Percentiles rank a stretch among this genome's conserved stretches.
Evolutionary conservation across 2,329 filamentous ascomycete genomes (phyloP).

Genomic region (Microsporum ferrugineum): DNA sequence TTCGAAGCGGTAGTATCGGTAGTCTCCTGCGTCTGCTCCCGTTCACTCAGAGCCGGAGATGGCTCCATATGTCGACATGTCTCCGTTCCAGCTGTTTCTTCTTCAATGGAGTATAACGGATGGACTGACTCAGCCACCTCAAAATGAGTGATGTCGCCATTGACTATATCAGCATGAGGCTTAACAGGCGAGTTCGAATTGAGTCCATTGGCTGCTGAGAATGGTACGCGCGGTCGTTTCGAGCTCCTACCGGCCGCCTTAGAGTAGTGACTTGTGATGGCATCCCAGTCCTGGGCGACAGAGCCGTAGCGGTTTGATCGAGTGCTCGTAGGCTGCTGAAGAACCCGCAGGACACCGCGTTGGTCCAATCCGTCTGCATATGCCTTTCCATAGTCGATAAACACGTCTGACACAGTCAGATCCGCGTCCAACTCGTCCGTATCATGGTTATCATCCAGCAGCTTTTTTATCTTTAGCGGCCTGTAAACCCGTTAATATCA

Average conservation of each 20-base stretch:
- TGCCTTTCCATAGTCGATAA: constrained; percentile 28
- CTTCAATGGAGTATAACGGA: background rate
- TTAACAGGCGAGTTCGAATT: background rate
- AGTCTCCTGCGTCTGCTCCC: background rate
- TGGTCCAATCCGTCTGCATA: constrained; percentile 27
- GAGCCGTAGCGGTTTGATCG: constrained; percentile 24
- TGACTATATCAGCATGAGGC: background rate
- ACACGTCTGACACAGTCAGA: constrained; percentile 29
- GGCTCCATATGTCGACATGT: background rate
- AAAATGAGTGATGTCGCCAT: background rate
- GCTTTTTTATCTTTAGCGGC: constrained; percentile 27
- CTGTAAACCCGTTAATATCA: constrained; percentile 14
- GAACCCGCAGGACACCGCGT: constrained; percentile 24
- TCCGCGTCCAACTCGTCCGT: constrained; percentile 23
- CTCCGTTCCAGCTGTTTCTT: background rate
- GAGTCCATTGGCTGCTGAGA: background rate
- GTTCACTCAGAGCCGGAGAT: background rate
- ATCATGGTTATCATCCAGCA: constrained; percentile 27
- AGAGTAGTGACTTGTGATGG: background rate
- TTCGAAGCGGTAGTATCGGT: background rate
- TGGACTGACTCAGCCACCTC: background rate
- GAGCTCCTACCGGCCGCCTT: background rate
- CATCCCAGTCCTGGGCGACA: constrained; percentile 27
- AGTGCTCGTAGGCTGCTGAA: constrained; percentile 21
- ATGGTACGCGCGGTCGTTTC: background rate